Conservation (phyloP, 176 grass and related monocot species). For the Alopecurus myosuroides region DNA sequence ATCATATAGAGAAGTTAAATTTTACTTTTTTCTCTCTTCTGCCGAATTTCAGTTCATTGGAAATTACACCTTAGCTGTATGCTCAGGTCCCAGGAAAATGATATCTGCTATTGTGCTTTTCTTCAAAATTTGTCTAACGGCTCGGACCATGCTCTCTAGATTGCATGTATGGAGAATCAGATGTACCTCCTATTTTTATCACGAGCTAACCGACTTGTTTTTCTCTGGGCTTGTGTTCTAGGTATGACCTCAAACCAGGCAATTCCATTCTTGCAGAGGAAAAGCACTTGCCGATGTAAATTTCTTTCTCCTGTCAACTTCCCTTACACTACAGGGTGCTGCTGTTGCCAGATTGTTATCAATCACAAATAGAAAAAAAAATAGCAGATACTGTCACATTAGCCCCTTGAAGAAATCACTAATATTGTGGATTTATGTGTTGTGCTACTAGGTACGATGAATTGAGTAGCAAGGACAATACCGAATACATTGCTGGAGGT, state of each 20-base stretch:
- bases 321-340: not conserved
- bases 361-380: not conserved
- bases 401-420: not conserved
- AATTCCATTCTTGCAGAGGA: slow-evolving; percentile 88
- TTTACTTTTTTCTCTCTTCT: not conserved
- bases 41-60: not conserved
- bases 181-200: not conserved
- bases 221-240: slow-evolving; percentile 17
- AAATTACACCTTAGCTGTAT: not conserved
- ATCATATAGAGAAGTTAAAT: not conserved
- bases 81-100: not conserved
- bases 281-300: slow-evolving; percentile 92
- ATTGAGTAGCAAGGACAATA: slow-evolving; percentile 62
- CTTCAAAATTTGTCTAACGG: not conserved
- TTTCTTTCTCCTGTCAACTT: not conserved
- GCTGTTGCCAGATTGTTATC: not conserved
- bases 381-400: not conserved
- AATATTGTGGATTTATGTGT: not conserved
- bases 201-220: slow-evolving; percentile 3
- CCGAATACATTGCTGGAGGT: slow-evolving; percentile 98
- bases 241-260: slow-evolving; percentile 75
- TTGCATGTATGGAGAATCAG: not conserved
- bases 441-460: slow-evolving; percentile 69
- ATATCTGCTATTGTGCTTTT: not conserved
- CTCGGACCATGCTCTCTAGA: not conserved